Conservation (phyloP, 2,329 filamentous ascomycete genomes). For the Pyrenophora teres region DNA sequence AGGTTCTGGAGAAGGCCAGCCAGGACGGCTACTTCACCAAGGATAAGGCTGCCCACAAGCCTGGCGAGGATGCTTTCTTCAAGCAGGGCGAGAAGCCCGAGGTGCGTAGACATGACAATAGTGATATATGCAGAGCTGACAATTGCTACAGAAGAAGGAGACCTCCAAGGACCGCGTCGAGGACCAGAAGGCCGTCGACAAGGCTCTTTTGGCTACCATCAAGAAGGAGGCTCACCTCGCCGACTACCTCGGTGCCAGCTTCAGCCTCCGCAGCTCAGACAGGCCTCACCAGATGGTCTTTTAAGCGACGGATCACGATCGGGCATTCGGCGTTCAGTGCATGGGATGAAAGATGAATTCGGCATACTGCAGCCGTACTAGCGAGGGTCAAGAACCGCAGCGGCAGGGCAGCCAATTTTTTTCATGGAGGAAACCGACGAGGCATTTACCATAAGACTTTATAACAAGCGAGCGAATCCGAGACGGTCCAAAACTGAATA, state of each 20-base stretch:
- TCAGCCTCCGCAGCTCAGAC: conserved; percentile 99
- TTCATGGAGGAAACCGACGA: conserved; percentile 47
- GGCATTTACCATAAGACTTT: conserved; percentile 49
- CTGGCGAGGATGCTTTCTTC: conserved; percentile 98
- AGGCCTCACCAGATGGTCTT: conserved; percentile 99
- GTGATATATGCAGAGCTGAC: conserved; percentile 17
- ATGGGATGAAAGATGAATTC: conserved; percentile 49
- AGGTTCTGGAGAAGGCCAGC: conserved; percentile 77
- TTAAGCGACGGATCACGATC: conserved; percentile 60
- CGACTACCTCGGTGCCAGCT: conserved; percentile 92
- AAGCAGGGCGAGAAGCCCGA: conserved; percentile 97
- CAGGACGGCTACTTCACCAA: conserved; percentile 89
- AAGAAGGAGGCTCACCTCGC: conserved; percentile 97
- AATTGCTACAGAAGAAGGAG: conserved; percentile 81
- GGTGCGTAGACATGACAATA: conserved; percentile 62
- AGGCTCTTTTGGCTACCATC: conserved; percentile 90
- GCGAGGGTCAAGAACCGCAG: conserved; percentile 43
- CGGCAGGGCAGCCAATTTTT: conserved; percentile 43
- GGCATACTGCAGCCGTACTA: conserved; percentile 49
- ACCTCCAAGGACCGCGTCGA: conserved; percentile 86
- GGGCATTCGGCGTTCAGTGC: conserved; percentile 47
- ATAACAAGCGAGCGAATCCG: conserved; percentile 50
- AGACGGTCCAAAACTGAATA: conserved; percentile 49
- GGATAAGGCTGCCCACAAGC: conserved; percentile 95
- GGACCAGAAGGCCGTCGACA: conserved; percentile 99